phyloP scores from a whole-genome alignment of 2,329 filamentous ascomycete genomes.

The Aspergillus cejpii region DNA sequence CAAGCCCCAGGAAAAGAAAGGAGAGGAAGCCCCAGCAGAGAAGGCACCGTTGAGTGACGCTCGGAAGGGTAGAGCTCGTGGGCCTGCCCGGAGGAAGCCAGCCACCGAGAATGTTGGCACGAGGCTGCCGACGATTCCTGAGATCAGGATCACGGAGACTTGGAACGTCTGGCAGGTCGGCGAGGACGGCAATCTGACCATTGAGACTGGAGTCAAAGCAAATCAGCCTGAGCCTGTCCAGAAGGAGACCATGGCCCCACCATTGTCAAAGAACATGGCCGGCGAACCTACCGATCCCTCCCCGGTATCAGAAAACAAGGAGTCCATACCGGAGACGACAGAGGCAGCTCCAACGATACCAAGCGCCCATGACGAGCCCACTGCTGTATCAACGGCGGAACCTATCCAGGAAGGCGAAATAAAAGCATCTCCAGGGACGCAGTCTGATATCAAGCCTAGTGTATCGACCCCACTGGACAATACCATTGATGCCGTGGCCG shows the following conservation, averaged over 20 bases:
- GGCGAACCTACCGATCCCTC: constrained; percentile 32
- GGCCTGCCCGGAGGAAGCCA: constrained; percentile 69
- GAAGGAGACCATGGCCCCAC: constrained; percentile 23
- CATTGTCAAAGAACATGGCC: constrained; percentile 30
- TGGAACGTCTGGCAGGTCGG: constrained; percentile 39
- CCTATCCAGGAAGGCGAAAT: not conserved
- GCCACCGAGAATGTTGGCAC: constrained; percentile 52
- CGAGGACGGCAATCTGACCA: constrained; percentile 30
- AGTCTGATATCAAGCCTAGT: not conserved
- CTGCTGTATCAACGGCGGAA: not conserved
- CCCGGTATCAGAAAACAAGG: constrained; percentile 2
- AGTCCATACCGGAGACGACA: constrained; percentile 1
- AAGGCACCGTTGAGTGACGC: constrained; percentile 80
- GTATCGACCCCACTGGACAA: constrained; percentile 14
- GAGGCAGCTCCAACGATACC: constrained; percentile 5
- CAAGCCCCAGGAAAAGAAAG: constrained; percentile 64
- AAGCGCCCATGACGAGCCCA: constrained; percentile 1
- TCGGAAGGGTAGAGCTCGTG: constrained; percentile 80
- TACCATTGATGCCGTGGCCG: constrained; percentile 18
- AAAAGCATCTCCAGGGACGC: constrained; percentile 1
- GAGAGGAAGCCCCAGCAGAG: constrained; percentile 57
- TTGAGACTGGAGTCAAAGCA: constrained; percentile 19
- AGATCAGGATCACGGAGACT: constrained; percentile 35
- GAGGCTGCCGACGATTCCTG: constrained; percentile 30
- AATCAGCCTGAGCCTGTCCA: constrained; percentile 11